phyloP scores from a whole-genome alignment of 2,329 filamentous ascomycete species.

The Colletotrichum australisinense region DNA sequence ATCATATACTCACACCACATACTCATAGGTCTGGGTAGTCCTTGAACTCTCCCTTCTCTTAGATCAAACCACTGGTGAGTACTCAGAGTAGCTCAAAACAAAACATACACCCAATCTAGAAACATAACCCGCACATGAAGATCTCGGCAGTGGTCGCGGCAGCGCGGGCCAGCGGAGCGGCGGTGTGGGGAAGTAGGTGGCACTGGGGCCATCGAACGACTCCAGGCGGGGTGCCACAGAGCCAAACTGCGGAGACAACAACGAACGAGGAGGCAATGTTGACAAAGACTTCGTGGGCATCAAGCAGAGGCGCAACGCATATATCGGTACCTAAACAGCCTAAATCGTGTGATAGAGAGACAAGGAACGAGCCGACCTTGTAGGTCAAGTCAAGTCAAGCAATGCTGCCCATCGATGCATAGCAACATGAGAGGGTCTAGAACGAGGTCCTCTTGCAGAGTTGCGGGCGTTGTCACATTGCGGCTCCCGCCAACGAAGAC shows the following conservation, averaged over 20 bases:
- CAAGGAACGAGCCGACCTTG: neutral
- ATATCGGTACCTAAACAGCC: neutral
- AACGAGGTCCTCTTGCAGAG: neutral
- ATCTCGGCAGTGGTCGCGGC: neutral
- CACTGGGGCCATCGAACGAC: neutral
- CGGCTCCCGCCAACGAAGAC: neutral
- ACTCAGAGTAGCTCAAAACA: neutral
- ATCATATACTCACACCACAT: neutral
- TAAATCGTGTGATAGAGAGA: neutral
- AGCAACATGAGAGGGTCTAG: neutral
- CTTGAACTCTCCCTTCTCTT: neutral
- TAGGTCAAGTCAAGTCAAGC: neutral
- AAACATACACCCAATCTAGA: too few species aligned
- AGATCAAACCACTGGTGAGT: neutral
- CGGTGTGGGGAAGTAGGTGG: neutral
- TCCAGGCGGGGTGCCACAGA: neutral
- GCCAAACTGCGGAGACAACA: neutral
- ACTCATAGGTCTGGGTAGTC: neutral
- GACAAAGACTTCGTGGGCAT: neutral
- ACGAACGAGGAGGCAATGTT: neutral
- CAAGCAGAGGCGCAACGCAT: neutral
- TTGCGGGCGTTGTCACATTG: neutral
- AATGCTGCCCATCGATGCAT: neutral
- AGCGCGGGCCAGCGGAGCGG: constrained; percentile 6
- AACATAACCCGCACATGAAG: neutral